phyloP scores from a whole-genome alignment of 495 filamentous ascomycete species.

The Penicillium longicatenatum region DNA sequence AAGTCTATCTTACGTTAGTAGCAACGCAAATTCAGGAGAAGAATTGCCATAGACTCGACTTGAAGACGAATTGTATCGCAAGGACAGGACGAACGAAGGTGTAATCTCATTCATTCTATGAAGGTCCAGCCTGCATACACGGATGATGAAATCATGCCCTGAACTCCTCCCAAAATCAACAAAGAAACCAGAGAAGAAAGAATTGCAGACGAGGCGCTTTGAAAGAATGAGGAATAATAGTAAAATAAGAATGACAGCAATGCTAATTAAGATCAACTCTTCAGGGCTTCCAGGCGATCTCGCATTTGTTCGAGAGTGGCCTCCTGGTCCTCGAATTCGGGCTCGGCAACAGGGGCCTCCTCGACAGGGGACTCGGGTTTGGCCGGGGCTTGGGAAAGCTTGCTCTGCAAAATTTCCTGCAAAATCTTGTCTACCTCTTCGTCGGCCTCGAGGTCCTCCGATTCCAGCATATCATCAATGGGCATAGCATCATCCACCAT shows the following conservation, averaged over 20 bases:
- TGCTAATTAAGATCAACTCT: slow-evolving; percentile 61
- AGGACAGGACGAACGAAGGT: background rate
- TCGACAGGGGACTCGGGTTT: slow-evolving; percentile 56
- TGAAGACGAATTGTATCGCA: background rate
- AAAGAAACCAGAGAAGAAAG: slow-evolving; percentile 6
- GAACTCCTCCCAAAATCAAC: slow-evolving; percentile 21
- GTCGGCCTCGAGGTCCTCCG: slow-evolving; percentile 87
- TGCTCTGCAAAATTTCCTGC: slow-evolving; percentile 82
- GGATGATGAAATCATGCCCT: slow-evolving; percentile 16
- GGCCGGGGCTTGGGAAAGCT: slow-evolving; percentile 64
- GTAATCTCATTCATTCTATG: slow-evolving; percentile 15
- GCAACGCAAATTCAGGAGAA: background rate
- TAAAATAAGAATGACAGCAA: background rate
- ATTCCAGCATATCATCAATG: slow-evolving; percentile 68
- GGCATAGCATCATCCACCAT: slow-evolving; percentile 88
- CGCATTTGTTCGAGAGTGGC: slow-evolving; percentile 92
- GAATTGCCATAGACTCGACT: background rate
- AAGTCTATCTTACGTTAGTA: background rate
- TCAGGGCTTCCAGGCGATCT: slow-evolving; percentile 83
- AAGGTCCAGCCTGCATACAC: slow-evolving; percentile 24
- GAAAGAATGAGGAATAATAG: background rate
- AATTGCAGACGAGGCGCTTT: background rate
- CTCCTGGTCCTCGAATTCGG: slow-evolving; percentile 82
- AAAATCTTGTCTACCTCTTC: slow-evolving; percentile 90
- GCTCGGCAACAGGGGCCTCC: slow-evolving; percentile 44